Base-by-base conservation (phyloP, 805 yeast genomes). In the Blastobotrys peoriensis region DNA sequence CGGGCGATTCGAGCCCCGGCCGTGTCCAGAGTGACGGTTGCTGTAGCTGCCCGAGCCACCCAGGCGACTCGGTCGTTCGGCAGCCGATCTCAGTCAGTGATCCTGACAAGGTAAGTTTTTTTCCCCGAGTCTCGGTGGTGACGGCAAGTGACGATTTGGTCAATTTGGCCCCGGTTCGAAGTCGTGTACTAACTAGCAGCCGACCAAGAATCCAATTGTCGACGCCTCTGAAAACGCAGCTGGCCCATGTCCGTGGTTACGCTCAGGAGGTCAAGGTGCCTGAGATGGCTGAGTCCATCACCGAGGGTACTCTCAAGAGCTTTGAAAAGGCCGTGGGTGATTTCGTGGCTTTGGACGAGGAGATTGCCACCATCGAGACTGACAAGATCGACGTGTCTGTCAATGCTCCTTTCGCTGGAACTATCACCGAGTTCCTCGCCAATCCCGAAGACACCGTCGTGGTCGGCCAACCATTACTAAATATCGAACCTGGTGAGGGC, bases 341-440 rank as follows among this genome's bases (percentile, higher is more conserved):
- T 49, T 88, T 69, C 58, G 91, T 91, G 45, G 77, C 75, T 47
- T 78, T 71, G 55, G 98, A 91, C 66, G 98, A 91, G 70, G 79
- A 85, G 53, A 74, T 93, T 56, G 98, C 98, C 47, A 89, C 97
- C 53, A 91, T 93, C 58, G 98, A 93, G 72, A 93, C 98, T 40
- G 98, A 93, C 68, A 93, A 93, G 74, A 89, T 93, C 59, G 98
- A 93, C 61, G 94, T 93, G 42, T 95, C 91, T 64, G 98, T 93
- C 49, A 91, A 88, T 64, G 81, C 98, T 4, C 98, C 98, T 50
- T 75, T 86, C 43, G 66, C 91, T 38, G 98, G 98, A 71, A 86
- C 87, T 44, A 73, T 93, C 62, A 79, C 83, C 41, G 96, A 91
- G 66, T 67, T 87, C 46, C 76, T 86, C 58, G 95, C 82, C 53